Conservation (phyloP, 2,329 filamentous ascomycete species). For the Ophiostoma sp. region DNA sequence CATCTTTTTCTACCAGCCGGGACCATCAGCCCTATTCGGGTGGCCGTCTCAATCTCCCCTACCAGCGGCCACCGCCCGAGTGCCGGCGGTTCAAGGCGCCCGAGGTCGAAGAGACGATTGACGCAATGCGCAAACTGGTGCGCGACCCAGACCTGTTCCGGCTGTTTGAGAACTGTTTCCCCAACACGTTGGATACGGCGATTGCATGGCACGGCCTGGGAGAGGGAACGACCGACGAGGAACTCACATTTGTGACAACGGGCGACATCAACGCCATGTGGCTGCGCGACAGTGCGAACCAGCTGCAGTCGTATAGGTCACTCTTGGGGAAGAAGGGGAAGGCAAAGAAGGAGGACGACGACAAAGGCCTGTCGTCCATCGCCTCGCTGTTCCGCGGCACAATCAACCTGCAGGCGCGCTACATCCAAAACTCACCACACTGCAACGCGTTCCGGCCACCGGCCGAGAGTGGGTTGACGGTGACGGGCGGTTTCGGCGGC, state of each 20-base stretch:
- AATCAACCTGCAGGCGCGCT: constrained; percentile 65
- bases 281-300: constrained; percentile 73
- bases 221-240: constrained; percentile 60
- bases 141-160: constrained; percentile 62
- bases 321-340: constrained; percentile 49
- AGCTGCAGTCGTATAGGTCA: constrained; percentile 63
- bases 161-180: constrained; percentile 74
- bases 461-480: constrained; percentile 51
- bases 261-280: constrained; percentile 61
- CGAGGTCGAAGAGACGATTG: constrained; percentile 68
- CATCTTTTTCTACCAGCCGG: constrained; percentile 34
- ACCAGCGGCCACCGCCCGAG: constrained; percentile 57
- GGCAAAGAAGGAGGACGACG: constrained; percentile 44
- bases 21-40: constrained; percentile 37
- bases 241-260: constrained; percentile 67
- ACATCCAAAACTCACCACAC: constrained; percentile 65
- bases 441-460: constrained; percentile 85
- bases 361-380: constrained; percentile 46
- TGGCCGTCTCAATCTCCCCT: constrained; percentile 38
- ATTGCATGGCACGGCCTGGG: constrained; percentile 27
- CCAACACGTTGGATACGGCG: constrained; percentile 59
- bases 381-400: constrained; percentile 64
- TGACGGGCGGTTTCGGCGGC: constrained; percentile 36
- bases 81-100: constrained; percentile 74
- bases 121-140: constrained; percentile 36